phyloP scores from a whole-genome alignment of 345 rosid species.

The Schrenkiella parvula region DNA sequence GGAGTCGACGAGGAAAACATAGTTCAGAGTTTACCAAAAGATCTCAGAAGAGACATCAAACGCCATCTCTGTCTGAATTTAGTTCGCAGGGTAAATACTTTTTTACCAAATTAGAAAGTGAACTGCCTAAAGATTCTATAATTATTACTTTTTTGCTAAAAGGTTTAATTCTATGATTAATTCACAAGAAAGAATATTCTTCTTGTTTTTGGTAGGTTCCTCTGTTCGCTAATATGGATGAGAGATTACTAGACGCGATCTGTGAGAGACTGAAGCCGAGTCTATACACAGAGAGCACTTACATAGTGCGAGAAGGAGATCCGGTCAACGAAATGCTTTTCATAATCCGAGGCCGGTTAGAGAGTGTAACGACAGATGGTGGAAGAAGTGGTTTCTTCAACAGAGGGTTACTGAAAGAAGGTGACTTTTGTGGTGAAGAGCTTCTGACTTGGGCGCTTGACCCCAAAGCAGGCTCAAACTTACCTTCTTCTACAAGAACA shows the following conservation, averaged over 20 bases:
- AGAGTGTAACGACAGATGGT: constrained; percentile 89
- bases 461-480: constrained; percentile 67
- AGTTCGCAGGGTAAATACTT: constrained; percentile 70
- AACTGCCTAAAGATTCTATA: neutral
- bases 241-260: constrained; percentile 74
- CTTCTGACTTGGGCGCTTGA: constrained; percentile 89
- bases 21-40: constrained; percentile 76
- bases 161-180: neutral
- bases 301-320: constrained; percentile 79
- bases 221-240: constrained; percentile 84
- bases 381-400: constrained; percentile 88
- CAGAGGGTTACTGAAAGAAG: constrained; percentile 64
- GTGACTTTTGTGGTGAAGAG: constrained; percentile 87
- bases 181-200: neutral
- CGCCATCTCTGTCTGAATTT: constrained; percentile 79
- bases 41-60: constrained; percentile 83
- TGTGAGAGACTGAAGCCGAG: constrained; percentile 88
- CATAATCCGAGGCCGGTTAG: constrained; percentile 73
- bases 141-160: too few relatives aligned
- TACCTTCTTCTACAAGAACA: constrained; percentile 79
- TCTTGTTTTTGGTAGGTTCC: constrained; percentile 50
- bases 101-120: neutral
- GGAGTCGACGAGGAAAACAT: constrained; percentile 47
- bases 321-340: constrained; percentile 89
- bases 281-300: constrained; percentile 65